Evolutionary conservation across 2,329 filamentous ascomycete species (phyloP), one percentile per base, ranked within the genome.

Genomic region (Drechslerella dactyloides): DNA sequence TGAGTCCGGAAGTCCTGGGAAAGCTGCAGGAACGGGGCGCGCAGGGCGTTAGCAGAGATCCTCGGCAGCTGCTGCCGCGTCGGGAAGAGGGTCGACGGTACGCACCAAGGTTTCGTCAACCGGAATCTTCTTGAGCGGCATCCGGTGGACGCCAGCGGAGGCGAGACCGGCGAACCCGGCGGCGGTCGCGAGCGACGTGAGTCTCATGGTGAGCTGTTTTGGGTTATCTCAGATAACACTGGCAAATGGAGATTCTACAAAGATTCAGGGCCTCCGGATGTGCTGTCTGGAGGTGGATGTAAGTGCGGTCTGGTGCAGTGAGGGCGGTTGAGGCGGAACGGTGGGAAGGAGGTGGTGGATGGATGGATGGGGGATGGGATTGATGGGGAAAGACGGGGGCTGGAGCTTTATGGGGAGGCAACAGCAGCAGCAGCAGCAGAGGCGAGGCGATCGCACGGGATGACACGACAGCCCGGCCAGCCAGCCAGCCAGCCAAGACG

Each of bases 51-150:
- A 72, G 60, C 30, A 27, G 40, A 40, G 15, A 21, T 6, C 13
- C 23, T 15, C 15, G n/a, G 30, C 24, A 44, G 51, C 23, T 8
- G 30, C 8, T 33, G 35, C 1, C 15, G 37, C 21, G 24, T 24
- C 55, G 52, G 21, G n/a, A 54, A 35, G n/a, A 48, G 55, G 15
- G 27, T 33, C 3, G 27, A 55, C 35, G 19, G 17, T 48, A 23
- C 90, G 80, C 84, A 96, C 93, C 79, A 99, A 86, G 84, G 97
- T 94, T 81, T 97, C 91, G 55, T 88, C 86, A 69, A 99, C 84
- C 76, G 94, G 89, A 74, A 97, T 84, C 89, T 99, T 99, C 86
- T 97, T 90, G 79, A 99, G 89, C 86, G 96, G 94, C 86, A 97
- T 89, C 85, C 91, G 96, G 87, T 97, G 91, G 76, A 96, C 85